phyloP scores from a whole-genome alignment of 805 yeast genomes.

The Candida vaughaniae region DNA sequence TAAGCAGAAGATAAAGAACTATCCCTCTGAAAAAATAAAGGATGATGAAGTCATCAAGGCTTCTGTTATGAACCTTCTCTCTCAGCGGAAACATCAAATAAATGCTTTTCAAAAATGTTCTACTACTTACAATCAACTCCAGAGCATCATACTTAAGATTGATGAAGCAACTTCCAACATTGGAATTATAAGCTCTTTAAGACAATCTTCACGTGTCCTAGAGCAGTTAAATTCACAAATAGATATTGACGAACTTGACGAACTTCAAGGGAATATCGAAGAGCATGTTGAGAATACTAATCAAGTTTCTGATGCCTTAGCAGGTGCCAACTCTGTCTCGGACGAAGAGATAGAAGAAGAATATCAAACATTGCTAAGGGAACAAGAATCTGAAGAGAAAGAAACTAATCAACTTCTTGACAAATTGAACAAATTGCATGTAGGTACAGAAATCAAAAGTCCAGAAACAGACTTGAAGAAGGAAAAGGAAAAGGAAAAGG shows the following conservation, averaged over 20 bases:
- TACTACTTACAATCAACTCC: conserved; percentile 19
- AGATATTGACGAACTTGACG: conserved; percentile 25
- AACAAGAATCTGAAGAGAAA: conserved; percentile 10
- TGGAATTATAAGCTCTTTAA: conserved; percentile 23
- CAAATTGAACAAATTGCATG: conserved; percentile 14
- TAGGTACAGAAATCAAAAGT: conserved; percentile 1
- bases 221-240: conserved; percentile 26
- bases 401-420: conserved; percentile 12
- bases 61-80: conserved; percentile 12
- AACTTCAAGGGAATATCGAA: conserved; percentile 27
- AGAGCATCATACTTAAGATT: conserved; percentile 27
- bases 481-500: neutral
- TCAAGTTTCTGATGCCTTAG: conserved; percentile 26
- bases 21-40: conserved; percentile 10
- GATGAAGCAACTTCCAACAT: conserved; percentile 34
- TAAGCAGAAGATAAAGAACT: conserved; percentile 16
- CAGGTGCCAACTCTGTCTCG: conserved; percentile 7
- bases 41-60: conserved; percentile 18
- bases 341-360: conserved; percentile 34
- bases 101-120: conserved; percentile 4
- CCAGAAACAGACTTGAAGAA: conserved; percentile 5
- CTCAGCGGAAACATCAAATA: conserved; percentile 6
- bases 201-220: conserved; percentile 25
- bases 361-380: conserved; percentile 20
- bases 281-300: conserved; percentile 28